Evolutionary conservation across 306 rosid species (phyloP).

Genomic region (Canavalia ensiformis): DNA sequence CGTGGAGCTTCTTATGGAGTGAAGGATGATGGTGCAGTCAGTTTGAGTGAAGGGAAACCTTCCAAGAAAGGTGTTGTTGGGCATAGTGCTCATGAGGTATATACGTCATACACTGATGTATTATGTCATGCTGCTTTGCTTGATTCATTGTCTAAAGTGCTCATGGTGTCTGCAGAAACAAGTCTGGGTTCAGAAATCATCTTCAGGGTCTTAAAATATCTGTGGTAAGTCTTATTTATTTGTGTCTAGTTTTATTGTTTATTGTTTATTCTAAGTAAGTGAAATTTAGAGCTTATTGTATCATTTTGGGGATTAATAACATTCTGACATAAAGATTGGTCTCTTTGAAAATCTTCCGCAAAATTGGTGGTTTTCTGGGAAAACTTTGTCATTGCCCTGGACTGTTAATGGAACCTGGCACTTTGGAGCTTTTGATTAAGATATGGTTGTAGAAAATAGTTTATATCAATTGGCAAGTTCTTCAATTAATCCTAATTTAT

Average conservation of each 20-base stretch:
- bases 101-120: constrained; percentile 41
- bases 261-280: constrained; percentile 22
- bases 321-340: constrained; percentile 26
- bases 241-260: constrained; percentile 34
- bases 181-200: constrained; percentile 96
- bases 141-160: constrained; percentile 38
- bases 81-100: constrained; percentile 81
- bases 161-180: constrained; percentile 79
- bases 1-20: constrained; percentile 67
- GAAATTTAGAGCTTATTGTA: constrained; percentile 33
- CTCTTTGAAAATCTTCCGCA: not conserved
- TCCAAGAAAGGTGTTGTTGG: constrained; percentile 75
- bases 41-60: constrained; percentile 73
- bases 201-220: constrained; percentile 79
- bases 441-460: not conserved
- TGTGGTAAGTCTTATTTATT: constrained; percentile 57
- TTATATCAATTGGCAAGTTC: not conserved
- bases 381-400: not conserved
- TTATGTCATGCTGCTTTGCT: constrained; percentile 22
- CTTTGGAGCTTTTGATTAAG: not conserved
- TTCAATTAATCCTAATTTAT: not conserved
- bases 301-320: constrained; percentile 1
- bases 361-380: constrained; percentile 2
- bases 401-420: not conserved
- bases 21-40: constrained; percentile 75